Conservation (phyloP, 495 filamentous ascomycete genomes). For the Pseudomonodictys pantanalensis region DNA sequence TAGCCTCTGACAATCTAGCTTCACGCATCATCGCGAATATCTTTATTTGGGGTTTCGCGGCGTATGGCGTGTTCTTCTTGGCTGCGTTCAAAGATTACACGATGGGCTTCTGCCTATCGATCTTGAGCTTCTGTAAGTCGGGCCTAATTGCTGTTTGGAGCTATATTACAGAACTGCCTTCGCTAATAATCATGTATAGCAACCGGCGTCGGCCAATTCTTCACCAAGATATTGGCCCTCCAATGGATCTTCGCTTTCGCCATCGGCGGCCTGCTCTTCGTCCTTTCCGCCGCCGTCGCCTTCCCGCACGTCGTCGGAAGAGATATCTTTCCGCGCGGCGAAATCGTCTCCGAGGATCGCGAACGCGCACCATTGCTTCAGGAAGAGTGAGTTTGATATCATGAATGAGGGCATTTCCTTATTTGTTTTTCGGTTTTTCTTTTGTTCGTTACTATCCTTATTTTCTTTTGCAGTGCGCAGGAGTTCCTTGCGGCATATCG, state of each 20-base stretch:
- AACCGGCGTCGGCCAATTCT: constrained; percentile 73
- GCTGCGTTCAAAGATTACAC: constrained; percentile 72
- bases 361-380: constrained; percentile 48
- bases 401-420: not conserved
- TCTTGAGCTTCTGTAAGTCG: constrained; percentile 63
- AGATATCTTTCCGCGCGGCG: constrained; percentile 44
- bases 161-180: not conserved
- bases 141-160: not conserved
- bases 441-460: too few species aligned
- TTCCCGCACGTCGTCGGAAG: constrained; percentile 61
- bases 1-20: constrained; percentile 56
- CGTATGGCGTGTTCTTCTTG: constrained; percentile 70
- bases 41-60: constrained; percentile 77
- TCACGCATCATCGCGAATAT: constrained; percentile 78
- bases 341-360: constrained; percentile 38
- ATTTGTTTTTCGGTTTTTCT: not conserved
- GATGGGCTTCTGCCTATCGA: constrained; percentile 72
- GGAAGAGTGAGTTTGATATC: constrained; percentile 27
- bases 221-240: constrained; percentile 56
- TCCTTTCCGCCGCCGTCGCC: constrained; percentile 61
- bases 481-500: too few species aligned
- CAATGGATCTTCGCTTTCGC: constrained; percentile 91
- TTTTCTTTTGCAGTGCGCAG: too few species aligned
- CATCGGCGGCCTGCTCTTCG: constrained; percentile 72
- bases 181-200: constrained; percentile 41